Evolutionary conservation across 345 rosid species (phyloP), one percentile per base, ranked within the genome.

Genomic region (Ceriops zippeliana): DNA sequence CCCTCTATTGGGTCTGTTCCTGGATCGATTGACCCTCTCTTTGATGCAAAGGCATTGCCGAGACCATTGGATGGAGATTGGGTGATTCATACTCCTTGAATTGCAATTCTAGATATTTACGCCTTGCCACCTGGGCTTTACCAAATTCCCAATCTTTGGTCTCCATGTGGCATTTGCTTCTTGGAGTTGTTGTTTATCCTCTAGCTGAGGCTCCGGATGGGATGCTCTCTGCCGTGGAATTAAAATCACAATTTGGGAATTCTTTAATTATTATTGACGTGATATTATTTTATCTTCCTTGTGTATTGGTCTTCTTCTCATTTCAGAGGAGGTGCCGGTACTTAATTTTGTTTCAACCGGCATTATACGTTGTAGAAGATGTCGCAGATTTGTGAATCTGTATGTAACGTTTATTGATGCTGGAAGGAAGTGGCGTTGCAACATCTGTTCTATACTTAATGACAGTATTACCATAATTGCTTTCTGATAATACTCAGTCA

Each of bases 401-500:
- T 87, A 82, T 76, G 89, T 96, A 71, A 81, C 86, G 3, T 96
- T 96, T 81, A 79, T 92, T 0, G 99, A 96, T 83, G 84, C 90
- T 69, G 99, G 99, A 83, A 85, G 97, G 75, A 96, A 96, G 84
- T 96, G 99, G 99, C 87, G 98, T 20, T 96, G 99, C 87, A 96
- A 96, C 83, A 87, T 96, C 70, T 96, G 98, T 76, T 66, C 91
- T 53, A 77, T 92, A 71, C 93, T 86, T 32, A 96, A 96, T 83
- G 99, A 96, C 38, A 98, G 99, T 96, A 86, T 82, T 82, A 35
- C 52, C 68, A 60, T 21, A 68, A 54, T 42, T 67, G 15, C 34
- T 67, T 57, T 54, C 34, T 19, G n/a, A 32, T 27, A 11, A 16
- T 37, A 52, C 28, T 15, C 37, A 11, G 58, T 24, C 65, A 11